Conservation (phyloP, 208 protist genomes). For the Acanthamoeba healyi region DNA sequence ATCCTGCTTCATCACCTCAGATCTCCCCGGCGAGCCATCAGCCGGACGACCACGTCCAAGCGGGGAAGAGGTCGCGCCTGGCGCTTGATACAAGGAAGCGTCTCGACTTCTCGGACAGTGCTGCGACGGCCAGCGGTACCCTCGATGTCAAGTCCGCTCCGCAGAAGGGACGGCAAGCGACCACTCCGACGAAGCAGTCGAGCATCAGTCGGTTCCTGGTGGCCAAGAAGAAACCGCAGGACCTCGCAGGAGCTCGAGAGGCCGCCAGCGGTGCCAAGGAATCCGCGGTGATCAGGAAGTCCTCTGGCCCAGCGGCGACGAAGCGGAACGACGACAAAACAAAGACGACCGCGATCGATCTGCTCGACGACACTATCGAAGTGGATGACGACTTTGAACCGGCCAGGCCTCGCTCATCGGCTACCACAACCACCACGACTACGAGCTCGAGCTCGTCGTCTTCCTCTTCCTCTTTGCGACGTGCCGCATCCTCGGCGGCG, state of each 20-base stretch:
- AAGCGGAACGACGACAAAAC: background rate
- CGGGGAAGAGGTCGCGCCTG: background rate
- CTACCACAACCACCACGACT: background rate
- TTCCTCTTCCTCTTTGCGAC: background rate
- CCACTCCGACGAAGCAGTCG: background rate
- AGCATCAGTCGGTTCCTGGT: conserved; percentile 22
- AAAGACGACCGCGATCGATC: background rate
- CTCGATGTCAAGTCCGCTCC: no score
- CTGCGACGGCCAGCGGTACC: background rate
- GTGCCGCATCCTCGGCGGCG: background rate
- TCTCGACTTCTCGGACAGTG: background rate
- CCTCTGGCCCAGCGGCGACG: background rate
- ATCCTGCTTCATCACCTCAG: background rate
- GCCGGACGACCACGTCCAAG: background rate
- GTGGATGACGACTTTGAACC: background rate
- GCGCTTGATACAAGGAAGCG: background rate
- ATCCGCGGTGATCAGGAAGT: background rate
- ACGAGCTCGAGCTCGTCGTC: background rate
- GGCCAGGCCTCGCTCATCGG: background rate
- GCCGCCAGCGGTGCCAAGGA: background rate
- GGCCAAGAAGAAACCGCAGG: background rate
- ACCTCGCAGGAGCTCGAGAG: background rate
- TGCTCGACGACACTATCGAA: conserved; percentile 50
- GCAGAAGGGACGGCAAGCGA: background rate
- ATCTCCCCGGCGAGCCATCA: background rate